Conservation (phyloP, 208 protist genomes). For the Crithidia expoeki region DNA sequence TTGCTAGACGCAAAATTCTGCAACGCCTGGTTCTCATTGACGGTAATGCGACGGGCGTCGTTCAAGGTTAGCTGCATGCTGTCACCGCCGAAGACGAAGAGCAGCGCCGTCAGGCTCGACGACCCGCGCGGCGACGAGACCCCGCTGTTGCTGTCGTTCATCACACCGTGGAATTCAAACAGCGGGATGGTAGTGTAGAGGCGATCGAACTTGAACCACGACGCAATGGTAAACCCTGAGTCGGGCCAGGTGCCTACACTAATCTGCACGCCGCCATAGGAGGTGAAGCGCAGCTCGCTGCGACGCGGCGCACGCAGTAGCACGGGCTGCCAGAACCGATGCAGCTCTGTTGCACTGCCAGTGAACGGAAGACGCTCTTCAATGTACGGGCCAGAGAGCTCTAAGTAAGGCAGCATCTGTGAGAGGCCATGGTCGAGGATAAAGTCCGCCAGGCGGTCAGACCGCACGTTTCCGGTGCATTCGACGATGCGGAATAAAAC, state of each 20-base stretch:
- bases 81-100: conserved; percentile 59
- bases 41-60: conserved; percentile 46
- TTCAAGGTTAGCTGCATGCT: conserved; percentile 61
- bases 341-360: conserved; percentile 42
- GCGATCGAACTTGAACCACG: conserved; percentile 71
- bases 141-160: conserved; percentile 22
- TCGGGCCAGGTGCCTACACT: conserved; percentile 65
- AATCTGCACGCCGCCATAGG: conserved; percentile 66
- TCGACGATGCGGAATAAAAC: conserved; percentile 53
- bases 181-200: conserved; percentile 70
- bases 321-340: conserved; percentile 77
- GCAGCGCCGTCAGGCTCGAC: conserved; percentile 15
- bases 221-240: conserved; percentile 66
- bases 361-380: conserved; percentile 58
- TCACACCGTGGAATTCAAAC: conserved; percentile 57
- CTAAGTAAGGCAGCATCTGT: conserved; percentile 68
- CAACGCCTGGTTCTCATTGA: conserved; percentile 75
- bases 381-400: conserved; percentile 46
- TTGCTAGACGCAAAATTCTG: conserved; percentile 55
- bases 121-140: conserved; percentile 21
- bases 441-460: conserved; percentile 54
- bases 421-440: conserved; percentile 54
- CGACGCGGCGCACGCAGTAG: conserved; percentile 60
- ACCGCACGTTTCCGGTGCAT: conserved; percentile 67
- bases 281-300: conserved; percentile 73